Conservation (phyloP, 176 grass and related monocot species). For the Areca catechu region DNA sequence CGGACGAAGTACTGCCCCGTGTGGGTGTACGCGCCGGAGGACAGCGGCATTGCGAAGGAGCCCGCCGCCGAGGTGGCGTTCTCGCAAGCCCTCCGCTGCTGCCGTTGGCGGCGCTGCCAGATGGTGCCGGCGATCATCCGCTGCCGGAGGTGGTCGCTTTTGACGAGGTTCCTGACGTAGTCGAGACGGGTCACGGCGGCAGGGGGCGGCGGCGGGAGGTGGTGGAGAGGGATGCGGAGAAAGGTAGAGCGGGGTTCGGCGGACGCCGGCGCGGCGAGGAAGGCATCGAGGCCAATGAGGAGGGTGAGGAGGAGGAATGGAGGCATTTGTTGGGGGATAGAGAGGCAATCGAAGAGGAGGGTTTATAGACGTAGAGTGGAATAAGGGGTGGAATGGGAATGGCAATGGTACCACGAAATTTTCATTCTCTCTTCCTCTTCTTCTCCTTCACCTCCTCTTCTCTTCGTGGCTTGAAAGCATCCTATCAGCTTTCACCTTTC, state of each 20-base stretch:
- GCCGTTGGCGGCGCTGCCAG: too few species aligned
- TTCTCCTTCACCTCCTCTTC: not conserved
- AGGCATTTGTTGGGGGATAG: too few species aligned
- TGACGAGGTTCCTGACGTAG: conserved; percentile 22
- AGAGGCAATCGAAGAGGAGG: too few species aligned
- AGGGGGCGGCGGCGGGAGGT: not conserved
- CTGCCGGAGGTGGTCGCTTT: conserved; percentile 34
- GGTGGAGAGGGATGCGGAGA: conserved; percentile 1
- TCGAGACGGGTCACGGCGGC: conserved; percentile 13
- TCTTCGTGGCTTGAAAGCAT: conserved; percentile 12
- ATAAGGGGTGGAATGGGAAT: conserved; percentile 2
- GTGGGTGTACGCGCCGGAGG: conserved; percentile 30
- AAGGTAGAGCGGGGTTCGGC: not conserved
- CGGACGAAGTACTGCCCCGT: conserved; percentile 59
- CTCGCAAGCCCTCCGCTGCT: not conserved
- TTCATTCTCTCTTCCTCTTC: conserved; percentile 3
- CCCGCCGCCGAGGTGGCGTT: not conserved
- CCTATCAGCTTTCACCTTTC: conserved; percentile 16
- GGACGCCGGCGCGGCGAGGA: not conserved
- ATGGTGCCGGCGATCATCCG: not conserved
- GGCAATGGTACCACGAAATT: conserved; percentile 4
- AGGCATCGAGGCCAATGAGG: conserved; percentile 26
- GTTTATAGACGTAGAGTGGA: too few species aligned
- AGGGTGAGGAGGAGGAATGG: conserved; percentile 11
- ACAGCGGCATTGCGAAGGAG: conserved; percentile 64